phyloP scores from a whole-genome alignment of 176 grass and related monocot species.

The Zoysia japonica region DNA sequence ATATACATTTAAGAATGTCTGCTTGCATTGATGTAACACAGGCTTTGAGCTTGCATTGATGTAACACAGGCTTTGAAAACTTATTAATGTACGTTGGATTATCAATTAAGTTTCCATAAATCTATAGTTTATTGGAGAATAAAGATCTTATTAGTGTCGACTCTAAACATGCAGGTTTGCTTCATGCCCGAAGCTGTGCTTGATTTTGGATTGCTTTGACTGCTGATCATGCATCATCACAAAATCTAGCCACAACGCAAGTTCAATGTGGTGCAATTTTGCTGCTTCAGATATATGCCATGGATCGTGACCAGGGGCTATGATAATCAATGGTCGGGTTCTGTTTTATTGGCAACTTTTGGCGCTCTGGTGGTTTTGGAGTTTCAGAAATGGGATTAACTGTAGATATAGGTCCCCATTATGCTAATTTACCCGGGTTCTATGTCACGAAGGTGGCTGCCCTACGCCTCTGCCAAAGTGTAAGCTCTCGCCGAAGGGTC shows the following conservation, averaged over 20 bases:
- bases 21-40: background rate
- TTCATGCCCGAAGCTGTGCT: constrained; percentile 31
- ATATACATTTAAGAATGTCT: background rate
- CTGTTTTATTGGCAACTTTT: constrained; percentile 13
- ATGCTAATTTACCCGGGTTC: constrained; percentile 44
- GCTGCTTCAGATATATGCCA: constrained; percentile 31
- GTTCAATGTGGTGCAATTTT: constrained; percentile 30
- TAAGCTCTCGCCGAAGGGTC: constrained; percentile 67
- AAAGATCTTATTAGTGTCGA: constrained; percentile 14
- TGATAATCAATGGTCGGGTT: constrained; percentile 11
- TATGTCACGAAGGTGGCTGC: constrained; percentile 69
- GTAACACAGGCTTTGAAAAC: background rate
- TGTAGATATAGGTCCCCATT: constrained; percentile 60
- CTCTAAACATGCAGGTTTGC: constrained; percentile 43
- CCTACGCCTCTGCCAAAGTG: constrained; percentile 39
- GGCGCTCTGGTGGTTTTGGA: constrained; percentile 19
- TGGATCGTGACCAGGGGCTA: constrained; percentile 9
- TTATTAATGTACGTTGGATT: background rate
- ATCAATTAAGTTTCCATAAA: background rate
- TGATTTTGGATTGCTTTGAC: no score
- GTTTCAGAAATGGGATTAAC: constrained; percentile 39
- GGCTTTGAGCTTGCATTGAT: background rate
- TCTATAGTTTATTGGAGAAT: constrained; percentile 17
- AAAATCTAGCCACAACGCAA: constrained; percentile 21
- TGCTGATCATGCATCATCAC: constrained; percentile 6